Base-by-base conservation (phyloP, 108 stramenopile genomes). In the Craspedostauros australis region DNA sequence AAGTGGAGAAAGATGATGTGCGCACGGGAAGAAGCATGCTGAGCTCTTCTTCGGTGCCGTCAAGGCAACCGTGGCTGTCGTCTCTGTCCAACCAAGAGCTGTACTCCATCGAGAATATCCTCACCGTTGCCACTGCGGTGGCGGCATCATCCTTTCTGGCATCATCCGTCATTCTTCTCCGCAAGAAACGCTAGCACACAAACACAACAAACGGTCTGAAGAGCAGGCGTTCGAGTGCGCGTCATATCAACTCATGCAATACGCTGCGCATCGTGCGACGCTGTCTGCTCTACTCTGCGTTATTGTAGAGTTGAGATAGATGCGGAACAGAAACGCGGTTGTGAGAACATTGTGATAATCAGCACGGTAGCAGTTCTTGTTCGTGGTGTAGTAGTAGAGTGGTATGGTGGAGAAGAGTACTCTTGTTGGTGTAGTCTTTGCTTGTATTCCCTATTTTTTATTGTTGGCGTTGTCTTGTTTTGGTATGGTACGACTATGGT, bases 81-180 rank as follows among this genome's bases (percentile, higher is more conserved):
- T 50, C 49, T n/a, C n/a, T 39, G 21, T 55, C 32, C 12, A 29
- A 46, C 11, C 37, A 57, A n/a, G 39, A 64, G 15, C 56, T 69
- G 53, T 68, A 81, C 34, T 20, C 14, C 15, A 70, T 54, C 75
- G 32, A 73, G 12, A 58, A 42, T 2, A 63, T 47, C 3, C 51
- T 88, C 18, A 36, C 69, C 4, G 25, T 80, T 44, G 83, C 80
- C 27, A 75, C 80, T 1, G 46, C 60, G 0, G 39, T 88, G 28
- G 60, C 80, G 5, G 76, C 80, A 33, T 57, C 73, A 0, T 77
- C 72, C 43, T 88, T 84, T 56, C 25, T 79, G 24, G 4, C 78
- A 21, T 79, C 86, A 8, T 45, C 61, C 26, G 40, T 39, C 5
- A 9, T 77, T 1, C 49, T 58, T 37, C n/a, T n/a, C n/a, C n/a